Conservation (phyloP, 2,329 filamentous ascomycete species). For the Colletotrichum tamarilloi region DNA sequence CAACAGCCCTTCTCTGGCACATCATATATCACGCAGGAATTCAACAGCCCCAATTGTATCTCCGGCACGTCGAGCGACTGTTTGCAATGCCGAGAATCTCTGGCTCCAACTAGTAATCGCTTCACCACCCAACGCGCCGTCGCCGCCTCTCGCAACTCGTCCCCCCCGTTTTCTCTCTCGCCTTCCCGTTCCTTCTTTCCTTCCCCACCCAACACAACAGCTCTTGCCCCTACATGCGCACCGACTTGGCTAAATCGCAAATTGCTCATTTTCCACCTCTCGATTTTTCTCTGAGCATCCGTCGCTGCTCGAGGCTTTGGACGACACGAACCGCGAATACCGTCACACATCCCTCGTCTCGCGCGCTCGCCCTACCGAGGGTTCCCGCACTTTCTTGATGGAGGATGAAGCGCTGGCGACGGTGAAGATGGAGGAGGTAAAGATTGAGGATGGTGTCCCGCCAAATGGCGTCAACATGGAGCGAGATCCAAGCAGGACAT, state of each 20-base stretch:
- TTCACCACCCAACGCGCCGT: constrained; percentile 32
- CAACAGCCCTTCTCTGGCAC: background rate
- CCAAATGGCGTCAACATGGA: constrained; percentile 51
- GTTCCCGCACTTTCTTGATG: constrained; percentile 42
- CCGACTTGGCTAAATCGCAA: constrained; percentile 14
- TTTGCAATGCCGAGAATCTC: constrained; percentile 33
- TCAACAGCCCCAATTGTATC: background rate
- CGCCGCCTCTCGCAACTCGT: constrained; percentile 27
- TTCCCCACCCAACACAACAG: constrained; percentile 31
- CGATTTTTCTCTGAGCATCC: constrained; percentile 7
- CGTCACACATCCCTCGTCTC: constrained; percentile 12
- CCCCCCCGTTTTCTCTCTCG: constrained; percentile 30
- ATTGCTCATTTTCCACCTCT: background rate
- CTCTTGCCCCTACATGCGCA: constrained; percentile 21
- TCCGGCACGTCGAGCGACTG: constrained; percentile 12
- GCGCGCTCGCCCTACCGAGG: constrained; percentile 27
- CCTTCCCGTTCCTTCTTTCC: constrained; percentile 18
- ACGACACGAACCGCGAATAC: constrained; percentile 27
- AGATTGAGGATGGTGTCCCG: constrained; percentile 52
- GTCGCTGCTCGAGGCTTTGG: constrained; percentile 1
- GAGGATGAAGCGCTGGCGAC: constrained; percentile 55
- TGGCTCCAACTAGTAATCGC: constrained; percentile 34
- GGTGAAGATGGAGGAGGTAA: constrained; percentile 56
- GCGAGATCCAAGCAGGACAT: constrained; percentile 49
- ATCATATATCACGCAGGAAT: background rate